Evolutionary conservation across 495 filamentous ascomycete genomes (phyloP).

Genomic region (Saxispiralis lemnorum): DNA sequence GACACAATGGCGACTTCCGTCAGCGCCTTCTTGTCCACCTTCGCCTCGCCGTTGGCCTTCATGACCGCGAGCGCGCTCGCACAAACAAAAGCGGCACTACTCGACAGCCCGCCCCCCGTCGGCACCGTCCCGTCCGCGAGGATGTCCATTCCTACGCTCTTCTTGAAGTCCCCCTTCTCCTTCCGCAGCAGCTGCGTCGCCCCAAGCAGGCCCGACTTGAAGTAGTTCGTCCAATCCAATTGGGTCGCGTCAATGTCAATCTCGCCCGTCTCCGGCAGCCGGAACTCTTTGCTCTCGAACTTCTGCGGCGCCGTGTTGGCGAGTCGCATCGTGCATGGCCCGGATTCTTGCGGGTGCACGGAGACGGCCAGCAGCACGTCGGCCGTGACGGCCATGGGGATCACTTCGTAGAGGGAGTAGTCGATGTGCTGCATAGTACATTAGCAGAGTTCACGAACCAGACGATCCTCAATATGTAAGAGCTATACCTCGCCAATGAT

Average conservation of each 20-base stretch:
- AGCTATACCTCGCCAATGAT: conserved; percentile 86
- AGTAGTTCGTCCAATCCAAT: conserved; percentile 94
- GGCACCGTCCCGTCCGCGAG: conserved; percentile 85
- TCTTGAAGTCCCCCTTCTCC: conserved; percentile 32
- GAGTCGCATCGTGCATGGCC: conserved; percentile 39
- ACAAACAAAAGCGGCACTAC: conserved; percentile 86
- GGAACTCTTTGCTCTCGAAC: conserved; percentile 62
- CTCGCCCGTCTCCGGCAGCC: conserved; percentile 35
- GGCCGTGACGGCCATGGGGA: conserved; percentile 85
- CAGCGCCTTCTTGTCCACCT: conserved; percentile 74
- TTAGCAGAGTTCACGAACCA: not conserved
- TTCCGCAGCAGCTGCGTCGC: conserved; percentile 62
- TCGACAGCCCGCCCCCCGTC: conserved; percentile 76
- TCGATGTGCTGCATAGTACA: conserved; percentile 55
- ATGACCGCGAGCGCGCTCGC: conserved; percentile 77
- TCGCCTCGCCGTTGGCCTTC: conserved; percentile 61
- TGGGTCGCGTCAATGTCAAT: conserved; percentile 25
- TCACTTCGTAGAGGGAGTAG: conserved; percentile 88
- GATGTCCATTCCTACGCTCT: conserved; percentile 66
- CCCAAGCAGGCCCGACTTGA: conserved; percentile 75
- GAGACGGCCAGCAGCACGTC: conserved; percentile 81
- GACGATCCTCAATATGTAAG: conserved; percentile 3
- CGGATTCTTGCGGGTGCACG: conserved; percentile 29
- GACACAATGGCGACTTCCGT: conserved; percentile 84
- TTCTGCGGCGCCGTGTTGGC: conserved; percentile 61